Evolutionary conservation across 768 basidiomycete genomes (phyloP).

Genomic region (Leccinum imitatum): DNA sequence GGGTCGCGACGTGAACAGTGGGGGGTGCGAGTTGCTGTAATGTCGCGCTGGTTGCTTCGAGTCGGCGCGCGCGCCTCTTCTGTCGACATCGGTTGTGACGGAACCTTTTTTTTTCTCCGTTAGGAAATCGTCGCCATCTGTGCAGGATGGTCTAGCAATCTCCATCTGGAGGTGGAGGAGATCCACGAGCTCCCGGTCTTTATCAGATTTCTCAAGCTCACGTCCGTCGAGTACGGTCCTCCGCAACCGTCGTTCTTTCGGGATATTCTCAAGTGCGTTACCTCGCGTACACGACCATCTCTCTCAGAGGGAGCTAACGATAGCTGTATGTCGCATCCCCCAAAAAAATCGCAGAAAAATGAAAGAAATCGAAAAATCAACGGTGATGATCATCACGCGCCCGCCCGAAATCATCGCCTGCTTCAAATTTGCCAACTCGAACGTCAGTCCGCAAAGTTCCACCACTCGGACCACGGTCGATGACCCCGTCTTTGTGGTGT

Average conservation of each 20-base stretch:
- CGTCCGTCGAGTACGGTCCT: constrained; percentile 36
- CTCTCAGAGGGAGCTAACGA: neutral
- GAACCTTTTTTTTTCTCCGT: neutral
- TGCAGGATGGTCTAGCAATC: constrained; percentile 49
- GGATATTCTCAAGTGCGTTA: constrained; percentile 26
- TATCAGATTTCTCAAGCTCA: constrained; percentile 36
- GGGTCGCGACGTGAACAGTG: neutral
- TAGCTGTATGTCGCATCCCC: neutral
- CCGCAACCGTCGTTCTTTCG: constrained; percentile 41
- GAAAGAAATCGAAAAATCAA: constrained; percentile 23
- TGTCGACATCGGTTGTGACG: neutral
- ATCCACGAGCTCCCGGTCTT: constrained; percentile 52
- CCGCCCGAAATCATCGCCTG: constrained; percentile 69
- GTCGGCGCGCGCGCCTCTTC: neutral
- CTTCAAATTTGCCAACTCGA: constrained; percentile 33
- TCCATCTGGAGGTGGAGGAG: constrained; percentile 58
- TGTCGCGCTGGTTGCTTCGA: neutral
- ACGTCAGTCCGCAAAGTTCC: neutral
- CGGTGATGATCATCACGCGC: constrained; percentile 57
- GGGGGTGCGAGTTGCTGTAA: neutral
- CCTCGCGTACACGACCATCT: neutral
- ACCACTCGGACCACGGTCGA: constrained; percentile 8
- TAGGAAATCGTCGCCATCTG: constrained; percentile 62
- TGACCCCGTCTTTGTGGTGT: constrained; percentile 49
- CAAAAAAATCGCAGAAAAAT: constrained; percentile 20